Conservation (phyloP, 1,139 yeast species). For the Scheffersomyces insectosa region DNA sequence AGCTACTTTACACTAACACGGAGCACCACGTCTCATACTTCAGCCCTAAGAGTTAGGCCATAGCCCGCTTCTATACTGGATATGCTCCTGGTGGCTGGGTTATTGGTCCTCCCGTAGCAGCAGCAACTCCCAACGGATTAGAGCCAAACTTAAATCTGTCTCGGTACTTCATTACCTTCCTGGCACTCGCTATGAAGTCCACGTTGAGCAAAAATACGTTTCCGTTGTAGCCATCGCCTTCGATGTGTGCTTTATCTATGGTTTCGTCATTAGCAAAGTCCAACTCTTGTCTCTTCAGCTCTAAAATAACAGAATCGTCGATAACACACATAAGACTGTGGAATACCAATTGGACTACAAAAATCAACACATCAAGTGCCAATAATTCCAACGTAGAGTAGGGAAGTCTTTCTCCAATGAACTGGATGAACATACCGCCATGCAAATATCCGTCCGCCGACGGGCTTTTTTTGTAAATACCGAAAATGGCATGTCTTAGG, state of each 20-base stretch:
- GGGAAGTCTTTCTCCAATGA: slow-evolving; percentile 43
- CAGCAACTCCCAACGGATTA: neutral
- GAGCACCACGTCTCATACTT: no score
- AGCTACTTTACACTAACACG: no score
- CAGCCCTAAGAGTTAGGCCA: no score
- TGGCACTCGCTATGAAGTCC: slow-evolving; percentile 24
- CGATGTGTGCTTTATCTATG: slow-evolving; percentile 15
- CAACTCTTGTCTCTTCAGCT: slow-evolving; percentile 7
- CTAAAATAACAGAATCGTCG: slow-evolving; percentile 33
- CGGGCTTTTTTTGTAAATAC: slow-evolving; percentile 19
- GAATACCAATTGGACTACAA: slow-evolving; percentile 29
- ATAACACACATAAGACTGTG: slow-evolving; percentile 35
- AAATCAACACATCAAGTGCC: slow-evolving; percentile 26
- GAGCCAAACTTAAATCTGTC: slow-evolving; percentile 10
- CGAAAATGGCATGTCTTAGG: slow-evolving; percentile 30
- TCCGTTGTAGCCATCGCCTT: slow-evolving; percentile 44
- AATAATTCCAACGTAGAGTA: slow-evolving; percentile 26
- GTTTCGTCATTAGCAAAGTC: slow-evolving; percentile 12
- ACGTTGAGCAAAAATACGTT: slow-evolving; percentile 34
- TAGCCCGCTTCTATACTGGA: neutral
- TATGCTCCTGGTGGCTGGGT: neutral
- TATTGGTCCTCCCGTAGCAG: neutral
- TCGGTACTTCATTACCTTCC: slow-evolving; percentile 21
- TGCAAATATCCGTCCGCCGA: slow-evolving; percentile 23
- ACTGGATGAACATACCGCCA: slow-evolving; percentile 41